phyloP scores from a whole-genome alignment of 306 rosid species.

The Parietaria judaica region DNA sequence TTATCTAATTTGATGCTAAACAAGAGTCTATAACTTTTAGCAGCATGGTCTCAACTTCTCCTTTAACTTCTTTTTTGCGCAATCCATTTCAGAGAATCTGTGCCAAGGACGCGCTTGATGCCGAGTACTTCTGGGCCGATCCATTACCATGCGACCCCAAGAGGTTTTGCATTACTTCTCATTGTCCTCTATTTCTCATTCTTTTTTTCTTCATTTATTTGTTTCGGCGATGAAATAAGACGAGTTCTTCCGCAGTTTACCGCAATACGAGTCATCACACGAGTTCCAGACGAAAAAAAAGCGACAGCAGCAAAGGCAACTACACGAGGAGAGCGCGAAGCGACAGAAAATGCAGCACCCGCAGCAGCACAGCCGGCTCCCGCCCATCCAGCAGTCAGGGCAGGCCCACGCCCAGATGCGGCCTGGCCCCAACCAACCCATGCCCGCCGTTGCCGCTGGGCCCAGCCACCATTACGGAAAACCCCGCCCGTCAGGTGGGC shows the following conservation, averaged over 20 bases:
- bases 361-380: constrained; percentile 39
- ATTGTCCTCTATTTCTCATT: too few species aligned
- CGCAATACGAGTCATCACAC: constrained; percentile 41
- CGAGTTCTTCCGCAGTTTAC: constrained; percentile 24
- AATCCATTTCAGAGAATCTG: constrained; percentile 29
- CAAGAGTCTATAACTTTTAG: neutral
- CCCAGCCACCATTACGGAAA: constrained; percentile 39
- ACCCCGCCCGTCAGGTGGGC: constrained; percentile 45
- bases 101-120: constrained; percentile 49
- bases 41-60: neutral
- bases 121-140: constrained; percentile 46
- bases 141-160: constrained; percentile 51
- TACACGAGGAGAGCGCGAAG: constrained; percentile 39
- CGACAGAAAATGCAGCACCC: constrained; percentile 46
- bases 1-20: constrained; percentile 7
- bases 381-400: constrained; percentile 46
- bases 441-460: constrained; percentile 31
- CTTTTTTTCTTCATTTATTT: neutral
- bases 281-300: constrained; percentile 51
- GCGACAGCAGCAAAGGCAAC: constrained; percentile 41
- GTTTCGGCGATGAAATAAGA: neutral
- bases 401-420: constrained; percentile 45
- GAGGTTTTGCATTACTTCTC: constrained; percentile 17
- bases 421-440: constrained; percentile 36
- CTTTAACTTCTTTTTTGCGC: neutral